phyloP scores from a whole-genome alignment of 805 yeast species.

The Nematodospora valgi region DNA sequence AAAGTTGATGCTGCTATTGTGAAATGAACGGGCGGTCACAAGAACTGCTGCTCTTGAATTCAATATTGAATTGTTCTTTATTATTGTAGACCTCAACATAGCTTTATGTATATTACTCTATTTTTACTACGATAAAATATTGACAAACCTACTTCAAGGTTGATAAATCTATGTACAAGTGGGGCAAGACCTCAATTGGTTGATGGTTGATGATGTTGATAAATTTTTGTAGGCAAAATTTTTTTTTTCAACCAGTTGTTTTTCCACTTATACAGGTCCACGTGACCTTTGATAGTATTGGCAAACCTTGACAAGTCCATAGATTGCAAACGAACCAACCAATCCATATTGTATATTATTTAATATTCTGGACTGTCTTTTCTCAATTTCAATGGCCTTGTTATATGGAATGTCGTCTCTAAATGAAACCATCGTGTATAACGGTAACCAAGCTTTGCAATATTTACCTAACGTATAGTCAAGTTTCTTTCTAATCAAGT shows the following conservation, averaged over 20 bases:
- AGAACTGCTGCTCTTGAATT: neutral
- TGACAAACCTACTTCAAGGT: no score
- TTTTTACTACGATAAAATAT: no score
- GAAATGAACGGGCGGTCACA: constrained; percentile 14
- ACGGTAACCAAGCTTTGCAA: constrained; percentile 63
- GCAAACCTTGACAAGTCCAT: constrained; percentile 5
- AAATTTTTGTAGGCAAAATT: constrained; percentile 1
- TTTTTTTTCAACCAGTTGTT: constrained; percentile 2
- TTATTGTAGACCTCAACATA: constrained; percentile 8
- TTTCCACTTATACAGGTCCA: no score
- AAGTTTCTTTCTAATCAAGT: constrained; percentile 60
- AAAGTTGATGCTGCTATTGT: constrained; percentile 11
- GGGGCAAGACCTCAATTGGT: no score
- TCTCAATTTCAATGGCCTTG: constrained; percentile 54
- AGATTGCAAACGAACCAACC: constrained; percentile 4
- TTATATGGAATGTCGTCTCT: constrained; percentile 79
- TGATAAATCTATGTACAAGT: no score
- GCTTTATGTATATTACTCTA: no score
- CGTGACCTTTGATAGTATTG: neutral
- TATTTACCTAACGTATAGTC: constrained; percentile 57
- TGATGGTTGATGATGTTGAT: no score
- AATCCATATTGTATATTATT: constrained; percentile 22
- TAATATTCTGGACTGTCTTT: constrained; percentile 54
- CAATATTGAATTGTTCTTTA: constrained; percentile 1
- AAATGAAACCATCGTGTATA: constrained; percentile 91